These are phyloP conservation scores for Sapria himalayana DNA, from an alignment of 345 rosid genomes.

Conservation along the genomic window DNA sequence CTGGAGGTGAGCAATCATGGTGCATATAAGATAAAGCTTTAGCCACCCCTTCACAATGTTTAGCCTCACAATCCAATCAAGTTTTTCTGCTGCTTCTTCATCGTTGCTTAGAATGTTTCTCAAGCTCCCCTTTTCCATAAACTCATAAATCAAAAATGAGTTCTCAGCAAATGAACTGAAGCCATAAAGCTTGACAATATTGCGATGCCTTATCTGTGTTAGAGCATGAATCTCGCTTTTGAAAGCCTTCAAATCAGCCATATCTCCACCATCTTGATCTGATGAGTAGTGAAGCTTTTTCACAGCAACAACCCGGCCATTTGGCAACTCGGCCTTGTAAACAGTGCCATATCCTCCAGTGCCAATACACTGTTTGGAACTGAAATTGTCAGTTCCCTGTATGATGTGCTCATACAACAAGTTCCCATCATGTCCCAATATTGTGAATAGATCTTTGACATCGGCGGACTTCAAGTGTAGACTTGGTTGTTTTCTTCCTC, in stretches of 20 bases:
- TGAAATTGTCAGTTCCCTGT: slow-evolving; percentile 13
- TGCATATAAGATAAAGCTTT: slow-evolving; percentile 13
- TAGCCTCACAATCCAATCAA: slow-evolving; percentile 10
- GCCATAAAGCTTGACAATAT: slow-evolving; percentile 11
- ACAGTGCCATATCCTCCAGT: slow-evolving; percentile 18
- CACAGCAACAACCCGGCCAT: slow-evolving; percentile 12
- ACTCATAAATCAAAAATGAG: slow-evolving; percentile 10
- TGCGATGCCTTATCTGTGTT: slow-evolving; percentile 9
- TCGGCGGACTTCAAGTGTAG: too few relatives aligned
- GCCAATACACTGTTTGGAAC: slow-evolving; percentile 14
- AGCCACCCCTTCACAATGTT: slow-evolving; percentile 9
- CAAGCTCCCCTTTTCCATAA: slow-evolving; percentile 10
- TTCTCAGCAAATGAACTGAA: slow-evolving; percentile 2
- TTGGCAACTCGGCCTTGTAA: slow-evolving; percentile 14
- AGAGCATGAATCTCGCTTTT: slow-evolving; percentile 9
- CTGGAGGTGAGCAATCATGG: slow-evolving; percentile 10
- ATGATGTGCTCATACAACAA: slow-evolving; percentile 11
- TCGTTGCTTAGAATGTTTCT: slow-evolving; percentile 4
- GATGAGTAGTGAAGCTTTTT: slow-evolving; percentile 7
- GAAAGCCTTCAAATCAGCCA: slow-evolving; percentile 2
- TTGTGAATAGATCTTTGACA: not conserved
- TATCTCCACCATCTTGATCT: too few relatives aligned
- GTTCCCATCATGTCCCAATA: slow-evolving; percentile 13
- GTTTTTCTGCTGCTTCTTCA: slow-evolving; percentile 4
- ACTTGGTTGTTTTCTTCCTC: too few relatives aligned